phyloP scores from a whole-genome alignment of 1,284 basidiomycete genomes.

The Porphyrellus sp. region DNA sequence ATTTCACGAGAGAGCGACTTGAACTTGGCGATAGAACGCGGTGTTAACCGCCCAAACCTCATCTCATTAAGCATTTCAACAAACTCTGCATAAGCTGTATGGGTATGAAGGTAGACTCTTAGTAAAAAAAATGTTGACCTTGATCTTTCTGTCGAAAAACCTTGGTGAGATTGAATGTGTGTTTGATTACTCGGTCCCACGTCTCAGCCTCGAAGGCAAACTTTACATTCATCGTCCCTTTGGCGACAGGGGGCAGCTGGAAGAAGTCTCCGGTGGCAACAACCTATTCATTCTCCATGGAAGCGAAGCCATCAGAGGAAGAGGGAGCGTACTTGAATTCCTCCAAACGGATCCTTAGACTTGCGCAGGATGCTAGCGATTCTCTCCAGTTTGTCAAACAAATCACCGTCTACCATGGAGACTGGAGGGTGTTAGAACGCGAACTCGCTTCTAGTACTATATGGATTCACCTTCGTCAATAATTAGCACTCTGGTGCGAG shows the following conservation, averaged over 20 bases:
- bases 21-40: slow-evolving; percentile 60
- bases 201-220: slow-evolving; percentile 85
- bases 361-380: slow-evolving; percentile 66
- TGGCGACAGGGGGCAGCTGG: slow-evolving; percentile 88
- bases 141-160: slow-evolving; percentile 70
- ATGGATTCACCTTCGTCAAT: slow-evolving; percentile 80
- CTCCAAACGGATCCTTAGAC: slow-evolving; percentile 72
- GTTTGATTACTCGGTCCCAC: slow-evolving; percentile 63
- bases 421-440: slow-evolving; percentile 38
- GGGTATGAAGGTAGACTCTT: neutral
- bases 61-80: slow-evolving; percentile 90
- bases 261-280: slow-evolving; percentile 90
- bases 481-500: slow-evolving; percentile 73
- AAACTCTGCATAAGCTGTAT: slow-evolving; percentile 53
- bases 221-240: slow-evolving; percentile 39
- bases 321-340: slow-evolving; percentile 67
- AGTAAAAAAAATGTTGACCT: slow-evolving; percentile 37
- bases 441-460: neutral
- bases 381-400: slow-evolving; percentile 82
- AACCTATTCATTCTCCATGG: slow-evolving; percentile 44
- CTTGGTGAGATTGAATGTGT: slow-evolving; percentile 56
- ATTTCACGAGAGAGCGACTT: slow-evolving; percentile 55
- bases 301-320: neutral
- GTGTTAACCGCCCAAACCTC: slow-evolving; percentile 74
- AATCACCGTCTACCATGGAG: slow-evolving; percentile 87